Base-by-base conservation (phyloP, 306 rosid genomes). In the Cercis canadensis region DNA sequence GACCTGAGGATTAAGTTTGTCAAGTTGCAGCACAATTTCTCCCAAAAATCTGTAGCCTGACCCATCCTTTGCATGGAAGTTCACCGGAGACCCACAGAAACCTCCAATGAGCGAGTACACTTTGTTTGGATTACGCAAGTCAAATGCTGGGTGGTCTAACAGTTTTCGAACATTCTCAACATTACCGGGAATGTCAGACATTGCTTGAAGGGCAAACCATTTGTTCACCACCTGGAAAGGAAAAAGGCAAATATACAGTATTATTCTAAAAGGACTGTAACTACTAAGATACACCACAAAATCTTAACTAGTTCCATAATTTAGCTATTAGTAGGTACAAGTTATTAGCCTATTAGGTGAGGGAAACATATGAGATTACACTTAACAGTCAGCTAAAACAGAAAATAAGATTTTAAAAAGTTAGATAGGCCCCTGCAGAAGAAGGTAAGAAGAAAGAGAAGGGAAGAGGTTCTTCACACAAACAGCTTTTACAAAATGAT, bases 121-220 rank as follows among this genome's bases (percentile, higher is more conserved):
- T 81, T 95, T 95, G 83, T 95, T 95, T 73, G 99, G 99, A 78
- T 95, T 95, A 66, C 89, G 87, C 74, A 95, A 54, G 84, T 95
- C 97, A 53, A 95, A 95, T 63, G 83, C 97, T 17, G 96, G 90
- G 83, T 95, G 99, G 82, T 39, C 77, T 33, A 95, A 39, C 69
- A 95, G 96, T 52, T 80, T 77, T 81, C 73, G 83, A 67, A 95
- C 96, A 73, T 91, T 87, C 88, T 80, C 96, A 36, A 95, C 87
- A 63, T 95, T 91, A 43, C 96, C 92, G 34, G 97, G 82, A 80
- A 82, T 54, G 72, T 95, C 90, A 29, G 99, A 95, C 75, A 77
- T 70, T 21, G 99, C 96, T 95, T 95, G 99, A 79, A 95, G 96
- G 46, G 95, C 85, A 91, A 91, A 83, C 99, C 97, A 95, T 80